A percentile compares a stretch with the other conserved stretches of the same genome.
phyloP scores from a whole-genome alignment of 1,284 basidiomycete genomes.

The Mycosarcoma maydis region DNA sequence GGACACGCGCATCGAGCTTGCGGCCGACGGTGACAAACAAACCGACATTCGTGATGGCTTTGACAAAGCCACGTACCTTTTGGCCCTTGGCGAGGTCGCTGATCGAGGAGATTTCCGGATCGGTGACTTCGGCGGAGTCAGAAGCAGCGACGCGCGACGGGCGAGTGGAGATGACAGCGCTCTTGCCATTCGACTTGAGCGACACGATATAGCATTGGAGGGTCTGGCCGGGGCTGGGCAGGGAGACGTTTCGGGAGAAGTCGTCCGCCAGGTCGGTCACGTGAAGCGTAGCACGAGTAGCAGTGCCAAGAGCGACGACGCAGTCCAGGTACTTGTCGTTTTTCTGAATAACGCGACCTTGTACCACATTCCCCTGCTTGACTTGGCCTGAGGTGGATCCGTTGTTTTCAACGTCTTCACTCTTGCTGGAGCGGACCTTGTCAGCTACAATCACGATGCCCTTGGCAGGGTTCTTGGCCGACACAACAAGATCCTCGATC shows the following conservation, averaged over 20 bases:
- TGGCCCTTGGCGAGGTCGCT: slow-evolving; percentile 75
- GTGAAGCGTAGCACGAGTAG: slow-evolving; percentile 49
- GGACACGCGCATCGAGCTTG: slow-evolving; percentile 85
- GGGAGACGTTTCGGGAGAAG: slow-evolving; percentile 71
- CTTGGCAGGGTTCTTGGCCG: slow-evolving; percentile 88
- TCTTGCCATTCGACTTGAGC: slow-evolving; percentile 70
- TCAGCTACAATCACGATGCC: slow-evolving; percentile 76
- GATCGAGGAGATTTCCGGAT: slow-evolving; percentile 69
- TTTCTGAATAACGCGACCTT: slow-evolving; percentile 39
- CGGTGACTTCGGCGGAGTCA: slow-evolving; percentile 10
- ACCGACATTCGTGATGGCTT: slow-evolving; percentile 81
- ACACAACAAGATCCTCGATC: slow-evolving; percentile 82
- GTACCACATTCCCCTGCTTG: slow-evolving; percentile 37
- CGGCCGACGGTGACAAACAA: slow-evolving; percentile 89
- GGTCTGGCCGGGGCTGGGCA: slow-evolving; percentile 76
- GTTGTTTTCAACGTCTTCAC: slow-evolving; percentile 3
- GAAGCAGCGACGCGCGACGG: slow-evolving; percentile 30
- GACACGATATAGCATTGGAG: slow-evolving; percentile 77
- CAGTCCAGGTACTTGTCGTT: slow-evolving; percentile 47
- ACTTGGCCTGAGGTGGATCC: slow-evolving; percentile 13
- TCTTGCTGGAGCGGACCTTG: slow-evolving; percentile 34
- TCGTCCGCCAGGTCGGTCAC: slow-evolving; percentile 82
- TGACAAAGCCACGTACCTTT: slow-evolving; percentile 83
- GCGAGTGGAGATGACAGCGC: slow-evolving; percentile 31
- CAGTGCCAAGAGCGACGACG: slow-evolving; percentile 37